Evolutionary conservation across 2,329 filamentous ascomycete species (phyloP), one percentile per base, ranked within the genome.

Genomic region (Lasiodiplodia citricola): DNA sequence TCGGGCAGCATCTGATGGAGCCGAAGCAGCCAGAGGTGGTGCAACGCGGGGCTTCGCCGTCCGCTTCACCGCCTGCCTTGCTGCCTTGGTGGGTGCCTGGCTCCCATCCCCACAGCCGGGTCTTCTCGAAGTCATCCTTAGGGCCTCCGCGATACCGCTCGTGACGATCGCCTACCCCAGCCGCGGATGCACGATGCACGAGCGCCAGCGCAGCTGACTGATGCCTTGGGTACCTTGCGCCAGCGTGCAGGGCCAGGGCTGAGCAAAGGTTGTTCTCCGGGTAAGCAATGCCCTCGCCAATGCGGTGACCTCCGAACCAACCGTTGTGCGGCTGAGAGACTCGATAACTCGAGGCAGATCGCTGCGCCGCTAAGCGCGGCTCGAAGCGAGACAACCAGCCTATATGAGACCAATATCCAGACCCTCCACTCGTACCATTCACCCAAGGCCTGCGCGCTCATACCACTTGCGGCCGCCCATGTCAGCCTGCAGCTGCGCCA

Each of bases 171-270:
- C 58, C 58, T 51, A 63, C 58, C 58, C 41, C 13, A 18, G n/a
- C 41, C 16, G 28, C 41, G 58, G 58, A 23, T 47, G 44, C 18
- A 47, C 44, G 44, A 8, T n/a, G 23, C 56, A 38, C 37, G n/a
- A 37, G 31, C 18, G 10, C 38, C 28, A 28, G 28, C 18, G 57
- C 58, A 31, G 58, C 41, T n/a, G 58, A 51, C 60, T 52, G 60
- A 52, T 64, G 60, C 58, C 58, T 52, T 64, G 60, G 44, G 58
- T 63, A 63, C 55, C 55, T 58, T 38, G 54, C 54, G 28, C 54
- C 51, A 31, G 16, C 51, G 51, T 54, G 51, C 51, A 54, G 52
- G 25, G n/a, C 55, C 55, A 57, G 55, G 55, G 55, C 55, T 57
- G 55, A 21, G 31, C 23, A 16, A 16, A 54, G 21, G 52, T 31